Percentiles rank a stretch among this genome's conserved stretches.
Conservation (phyloP, 257 asterid genomes). For the Lycium ferocissimum region DNA sequence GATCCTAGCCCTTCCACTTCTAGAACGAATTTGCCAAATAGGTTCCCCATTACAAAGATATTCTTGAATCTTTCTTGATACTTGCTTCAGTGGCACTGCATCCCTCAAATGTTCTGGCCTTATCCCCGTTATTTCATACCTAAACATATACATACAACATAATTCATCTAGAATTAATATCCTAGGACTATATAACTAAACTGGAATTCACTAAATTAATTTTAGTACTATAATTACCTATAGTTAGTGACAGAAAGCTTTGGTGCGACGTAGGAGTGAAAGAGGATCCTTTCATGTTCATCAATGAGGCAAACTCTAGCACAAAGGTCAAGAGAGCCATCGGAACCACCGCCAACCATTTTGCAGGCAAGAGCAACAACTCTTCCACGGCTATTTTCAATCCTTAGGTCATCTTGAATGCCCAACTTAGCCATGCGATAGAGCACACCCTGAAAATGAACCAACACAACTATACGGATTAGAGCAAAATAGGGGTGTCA, state of each 20-base stretch:
- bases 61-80: constrained; percentile 78
- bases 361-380: constrained; percentile 85
- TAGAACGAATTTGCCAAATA: constrained; percentile 79
- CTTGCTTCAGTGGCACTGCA: constrained; percentile 74
- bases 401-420: constrained; percentile 71
- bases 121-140: constrained; percentile 85
- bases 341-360: constrained; percentile 93
- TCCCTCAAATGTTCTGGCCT: constrained; percentile 76
- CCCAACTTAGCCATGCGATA: constrained; percentile 79
- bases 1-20: constrained; percentile 73
- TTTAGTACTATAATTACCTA: constrained; percentile 49
- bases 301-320: constrained; percentile 83
- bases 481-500: background rate
- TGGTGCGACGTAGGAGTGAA: constrained; percentile 80
- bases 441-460: constrained; percentile 52
- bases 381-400: constrained; percentile 60
- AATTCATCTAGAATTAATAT: constrained; percentile 29
- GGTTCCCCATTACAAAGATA: constrained; percentile 91
- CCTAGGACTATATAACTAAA: background rate
- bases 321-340: constrained; percentile 84
- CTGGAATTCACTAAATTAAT: background rate
- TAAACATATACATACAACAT: constrained; percentile 20
- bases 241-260: constrained; percentile 74
- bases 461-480: background rate
- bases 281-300: constrained; percentile 69